Evolutionary conservation across 257 asterid genomes (phyloP), one percentile per base, ranked within the genome.

Genomic region (Echium plantagineum): DNA sequence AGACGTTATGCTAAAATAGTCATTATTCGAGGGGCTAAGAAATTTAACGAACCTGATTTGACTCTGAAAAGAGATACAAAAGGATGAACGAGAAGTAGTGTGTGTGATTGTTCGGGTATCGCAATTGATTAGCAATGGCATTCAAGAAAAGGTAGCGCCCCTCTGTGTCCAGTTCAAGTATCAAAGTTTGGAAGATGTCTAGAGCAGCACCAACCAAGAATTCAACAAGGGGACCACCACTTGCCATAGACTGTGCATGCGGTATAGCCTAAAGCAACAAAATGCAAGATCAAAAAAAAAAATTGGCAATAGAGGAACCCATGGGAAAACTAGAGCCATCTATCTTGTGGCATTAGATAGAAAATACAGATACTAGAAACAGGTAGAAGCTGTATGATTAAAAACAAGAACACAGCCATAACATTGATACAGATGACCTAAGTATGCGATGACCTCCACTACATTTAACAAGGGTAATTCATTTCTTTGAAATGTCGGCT

Each of bases 21-120:
- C 26, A 55, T 5, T 16, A 54, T 55, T 46, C 1, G 31, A 57
- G 20, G 16, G n/a, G n/a, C n/a, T n/a, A 15, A 22, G 2, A 19
- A 49, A 21, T 21, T 46, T 28, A 21, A 28, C 6, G 65, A 21
- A 67, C 99, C 96, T 93, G 96, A 66, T 81, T 93, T 16, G 89
- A 76, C 71, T 93, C 97, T 1, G 82, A 82, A 62, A 89, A 93
- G 22, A 93, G 82, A 83, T 81, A 83, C 38, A 93, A 96, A 55
- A 93, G 78, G 69, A 89, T 72, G 76, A 83, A 86, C 59, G 99
- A 93, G 91, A 86, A 93, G 82, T 86, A 89, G 69, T 83, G 94
- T 0, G 99, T 93, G 83, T 93, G 97, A 71, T 77, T 93, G 81
- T 93, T 93, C 12, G 97, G 99, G 69, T 93, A 93, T 8, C 99